phyloP scores from a whole-genome alignment of 2,329 filamentous ascomycete genomes.

The Raffaelea ambrosiae region DNA sequence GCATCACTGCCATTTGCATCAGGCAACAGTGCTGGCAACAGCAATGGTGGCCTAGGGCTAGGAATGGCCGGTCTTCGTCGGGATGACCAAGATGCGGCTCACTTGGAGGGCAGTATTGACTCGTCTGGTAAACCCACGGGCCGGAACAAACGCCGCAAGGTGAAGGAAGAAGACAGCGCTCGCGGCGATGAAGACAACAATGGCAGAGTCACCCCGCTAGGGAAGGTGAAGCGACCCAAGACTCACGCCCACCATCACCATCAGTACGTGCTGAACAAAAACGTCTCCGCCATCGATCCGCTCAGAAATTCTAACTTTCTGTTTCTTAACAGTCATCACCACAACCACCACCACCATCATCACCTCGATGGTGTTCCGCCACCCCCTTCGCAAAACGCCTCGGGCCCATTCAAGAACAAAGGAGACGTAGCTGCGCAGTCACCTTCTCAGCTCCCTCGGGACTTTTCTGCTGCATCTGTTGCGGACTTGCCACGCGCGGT shows the following conservation, averaged over 20 bases:
- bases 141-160: conserved; percentile 56
- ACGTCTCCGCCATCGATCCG: conserved; percentile 4
- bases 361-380: conserved; percentile 34
- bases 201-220: conserved; percentile 52
- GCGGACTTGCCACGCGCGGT: conserved; percentile 31
- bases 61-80: conserved; percentile 34
- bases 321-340: conserved; percentile 21
- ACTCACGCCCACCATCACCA: conserved; percentile 55
- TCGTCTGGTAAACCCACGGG: conserved; percentile 24
- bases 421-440: conserved; percentile 35
- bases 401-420: conserved; percentile 36
- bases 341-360: conserved; percentile 56
- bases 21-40: conserved; percentile 18
- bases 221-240: conserved; percentile 58
- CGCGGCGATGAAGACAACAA: conserved; percentile 55
- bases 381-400: conserved; percentile 28
- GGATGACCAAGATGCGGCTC: conserved; percentile 39
- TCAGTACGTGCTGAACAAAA: conserved; percentile 39
- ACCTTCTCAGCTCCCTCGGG: conserved; percentile 30
- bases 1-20: conserved; percentile 39
- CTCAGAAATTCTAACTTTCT: conserved; percentile 1
- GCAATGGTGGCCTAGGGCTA: not conserved
- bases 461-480: conserved; percentile 24
- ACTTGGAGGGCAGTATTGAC: conserved; percentile 35
- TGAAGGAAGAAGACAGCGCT: conserved; percentile 65